Base-by-base conservation (phyloP, 2,329 filamentous ascomycete species). In the Nemania sp. region DNA sequence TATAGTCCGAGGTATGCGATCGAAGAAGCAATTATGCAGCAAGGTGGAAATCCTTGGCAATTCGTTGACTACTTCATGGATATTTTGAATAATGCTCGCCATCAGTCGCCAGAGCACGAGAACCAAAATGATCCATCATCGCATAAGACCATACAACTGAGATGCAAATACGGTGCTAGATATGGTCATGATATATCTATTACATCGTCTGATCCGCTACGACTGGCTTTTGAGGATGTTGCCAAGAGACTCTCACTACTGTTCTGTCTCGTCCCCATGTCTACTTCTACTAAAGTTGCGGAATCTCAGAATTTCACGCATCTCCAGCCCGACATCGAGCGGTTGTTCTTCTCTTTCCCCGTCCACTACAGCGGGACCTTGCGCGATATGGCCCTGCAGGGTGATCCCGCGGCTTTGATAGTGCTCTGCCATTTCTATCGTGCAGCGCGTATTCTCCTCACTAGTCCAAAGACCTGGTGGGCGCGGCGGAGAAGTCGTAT, bases 341-440 rank as follows among this genome's bases (percentile, higher is more conserved):
- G 40, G 2, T 44, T 34, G 6, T 33, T 54, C 15, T 54, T 54
- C 40, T 49, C 52, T 11, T 54, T 54, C 14, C 52, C 52, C 9
- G 7, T 54, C 11, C 52, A 54, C 39, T 54, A 54, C 28, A 54
- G 52, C 40, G 12, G 20, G 5, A 9, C 23, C 7, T 50, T 54
- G 20, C 52, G 52, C 12, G 45, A 40, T 3, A 28, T 39, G 15
- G 52, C 46, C 17, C 12, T 54, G 9, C 37, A n/a, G 2, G 52
- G 52, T 3, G 46, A 50, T 33, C 11, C 52, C 8, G 36, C 31
- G 15, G 44, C 45, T 4, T 26, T 54, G 15, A 49, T 50, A 24
- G 20, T 50, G 4, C 45, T 54, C 33, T 54, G 34, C 6, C 46
- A 54, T 30, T 54, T 54, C 8, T 54, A 54, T 24, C 52, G 45